Percentiles rank a stretch among this genome's conserved stretches.
These are phyloP conservation scores for Inonotus obliquus DNA, from an alignment of 1,284 basidiomycete species.

Conservation along the genomic window DNA sequence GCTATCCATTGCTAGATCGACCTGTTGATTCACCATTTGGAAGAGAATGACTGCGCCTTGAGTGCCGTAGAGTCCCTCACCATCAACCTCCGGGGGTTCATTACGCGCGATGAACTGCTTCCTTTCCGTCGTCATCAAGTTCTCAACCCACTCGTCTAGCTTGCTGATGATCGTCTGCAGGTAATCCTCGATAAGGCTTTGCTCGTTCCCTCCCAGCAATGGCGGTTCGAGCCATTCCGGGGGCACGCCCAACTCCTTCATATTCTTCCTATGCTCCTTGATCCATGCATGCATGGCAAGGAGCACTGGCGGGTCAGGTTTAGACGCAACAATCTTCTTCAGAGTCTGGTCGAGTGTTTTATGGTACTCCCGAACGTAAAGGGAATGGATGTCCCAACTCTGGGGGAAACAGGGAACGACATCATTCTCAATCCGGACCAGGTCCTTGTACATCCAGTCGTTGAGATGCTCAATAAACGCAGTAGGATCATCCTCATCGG, in stretches of 20 bases:
- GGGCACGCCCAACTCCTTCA: slow-evolving; percentile 89
- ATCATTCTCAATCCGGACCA: slow-evolving; percentile 85
- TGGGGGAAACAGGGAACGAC: slow-evolving; percentile 90
- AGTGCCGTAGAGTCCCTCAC: slow-evolving; percentile 87
- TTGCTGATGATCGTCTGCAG: slow-evolving; percentile 90
- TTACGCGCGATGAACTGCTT: slow-evolving; percentile 80
- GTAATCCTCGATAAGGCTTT: slow-evolving; percentile 94
- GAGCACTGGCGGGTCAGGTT: slow-evolving; percentile 84
- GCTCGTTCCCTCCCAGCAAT: slow-evolving; percentile 90
- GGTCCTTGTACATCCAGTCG: slow-evolving; percentile 92
- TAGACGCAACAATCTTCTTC: slow-evolving; percentile 65
- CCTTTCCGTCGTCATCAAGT: slow-evolving; percentile 90
- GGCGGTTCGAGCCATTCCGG: slow-evolving; percentile 83
- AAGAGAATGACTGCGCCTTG: slow-evolving; percentile 95
- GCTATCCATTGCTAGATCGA: slow-evolving; percentile 93
- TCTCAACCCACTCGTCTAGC: slow-evolving; percentile 95
- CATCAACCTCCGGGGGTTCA: slow-evolving; percentile 84
- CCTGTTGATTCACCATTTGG: slow-evolving; percentile 97
- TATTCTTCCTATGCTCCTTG: slow-evolving; percentile 92
- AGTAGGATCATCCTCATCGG: slow-evolving; percentile 59
- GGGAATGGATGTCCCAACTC: slow-evolving; percentile 83
- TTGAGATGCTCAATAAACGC: slow-evolving; percentile 73
- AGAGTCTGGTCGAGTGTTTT: slow-evolving; percentile 80
- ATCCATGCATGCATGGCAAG: slow-evolving; percentile 89
- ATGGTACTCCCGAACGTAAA: slow-evolving; percentile 90